Evolutionary conservation across 805 yeast species (phyloP), one percentile per base, ranked within the genome.

Genomic region (Yarrowia keelungensis): DNA sequence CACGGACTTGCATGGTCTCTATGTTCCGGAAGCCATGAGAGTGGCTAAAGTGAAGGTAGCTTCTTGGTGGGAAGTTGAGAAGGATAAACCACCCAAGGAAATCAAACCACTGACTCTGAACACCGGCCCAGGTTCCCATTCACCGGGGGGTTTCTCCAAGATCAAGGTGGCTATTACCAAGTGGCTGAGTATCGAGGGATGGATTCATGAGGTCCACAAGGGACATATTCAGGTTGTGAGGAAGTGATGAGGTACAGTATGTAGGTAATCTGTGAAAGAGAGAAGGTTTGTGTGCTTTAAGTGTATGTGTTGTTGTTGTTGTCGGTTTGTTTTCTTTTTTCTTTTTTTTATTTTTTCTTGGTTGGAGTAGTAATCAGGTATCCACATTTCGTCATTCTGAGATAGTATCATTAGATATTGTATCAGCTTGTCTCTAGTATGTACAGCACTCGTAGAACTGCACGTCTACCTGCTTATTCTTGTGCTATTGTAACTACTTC

Each of bases 141-240:
- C 58, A 15, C 35, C 58, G 5, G 58, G 58, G 8, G 58, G 58
- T 1, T 53, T 53, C 12, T 53, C 58, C 16, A 53, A 53, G 32
- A 53, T 53, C 14, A 53, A 53, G 43, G 58, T 53, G 9, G 58
- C 58, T 16, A 3, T 53, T 16, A 38, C 58, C 0, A 53, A 38
- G 32, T 53, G 42, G 42, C 16, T 53, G 58, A 53, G 35, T 19
- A 53, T 53, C 11, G 58, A 38, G 35, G 58, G 58, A 15, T 53
- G 58, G 58, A 9, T 53, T 2, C 58, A 53, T 12, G 58, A 53
- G 43, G 58, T 53, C 8, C 58, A 53, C 15, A 53, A 53, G n/a
- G 58, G 58, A 4, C 58, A 53, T 38, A 53, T 51, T 51, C 58
- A 51, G 58, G 58, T 51, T n/a, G 43, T 51, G 58, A 10, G 58